Evolutionary conservation across 2,329 filamentous ascomycete species (phyloP).

Genomic region (Ophiostoma sp.): DNA sequence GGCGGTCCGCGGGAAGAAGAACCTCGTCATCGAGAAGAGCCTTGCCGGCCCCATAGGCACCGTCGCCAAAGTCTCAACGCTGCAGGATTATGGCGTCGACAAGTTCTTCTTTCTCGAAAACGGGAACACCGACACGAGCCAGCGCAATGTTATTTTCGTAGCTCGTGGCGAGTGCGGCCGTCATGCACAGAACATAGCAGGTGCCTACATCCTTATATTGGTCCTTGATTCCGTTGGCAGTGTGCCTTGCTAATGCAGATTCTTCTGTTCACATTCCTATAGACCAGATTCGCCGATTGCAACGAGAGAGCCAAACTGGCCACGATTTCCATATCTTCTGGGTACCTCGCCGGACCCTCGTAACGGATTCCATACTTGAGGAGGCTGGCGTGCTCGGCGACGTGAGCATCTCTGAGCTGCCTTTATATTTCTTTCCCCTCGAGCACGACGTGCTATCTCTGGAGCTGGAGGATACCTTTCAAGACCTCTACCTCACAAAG

Average conservation of each 20-base stretch:
- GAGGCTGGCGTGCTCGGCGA: slow-evolving; percentile 92
- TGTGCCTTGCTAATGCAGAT: neutral
- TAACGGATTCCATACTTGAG: slow-evolving; percentile 89
- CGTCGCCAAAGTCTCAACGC: slow-evolving; percentile 90
- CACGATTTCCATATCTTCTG: slow-evolving; percentile 98
- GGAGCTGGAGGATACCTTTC: slow-evolving; percentile 83
- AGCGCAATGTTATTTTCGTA: slow-evolving; percentile 93
- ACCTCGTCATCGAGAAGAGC: slow-evolving; percentile 87
- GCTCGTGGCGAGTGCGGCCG: slow-evolving; percentile 85
- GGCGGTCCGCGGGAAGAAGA: slow-evolving; percentile 98
- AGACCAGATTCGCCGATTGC: slow-evolving; percentile 91
- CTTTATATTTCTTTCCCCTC: slow-evolving; percentile 85
- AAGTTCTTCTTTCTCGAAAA: slow-evolving; percentile 98
- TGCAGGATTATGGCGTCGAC: slow-evolving; percentile 97
- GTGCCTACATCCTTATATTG: slow-evolving; percentile 49
- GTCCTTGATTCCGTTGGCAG: neutral
- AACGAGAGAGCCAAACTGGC: slow-evolving; percentile 81
- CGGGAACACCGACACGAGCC: slow-evolving; percentile 88
- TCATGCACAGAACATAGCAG: slow-evolving; percentile 82
- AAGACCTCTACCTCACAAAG: slow-evolving; percentile 84
- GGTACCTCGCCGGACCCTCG: slow-evolving; percentile 86
- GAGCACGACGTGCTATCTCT: slow-evolving; percentile 90
- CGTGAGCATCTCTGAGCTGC: slow-evolving; percentile 82
- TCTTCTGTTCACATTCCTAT: slow-evolving; percentile 22
- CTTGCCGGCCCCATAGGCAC: slow-evolving; percentile 86